Percentiles rank a stretch among this genome's conserved stretches.
phyloP scores from a whole-genome alignment of 805 yeast species.

The Wickerhamiella hasegawae region DNA sequence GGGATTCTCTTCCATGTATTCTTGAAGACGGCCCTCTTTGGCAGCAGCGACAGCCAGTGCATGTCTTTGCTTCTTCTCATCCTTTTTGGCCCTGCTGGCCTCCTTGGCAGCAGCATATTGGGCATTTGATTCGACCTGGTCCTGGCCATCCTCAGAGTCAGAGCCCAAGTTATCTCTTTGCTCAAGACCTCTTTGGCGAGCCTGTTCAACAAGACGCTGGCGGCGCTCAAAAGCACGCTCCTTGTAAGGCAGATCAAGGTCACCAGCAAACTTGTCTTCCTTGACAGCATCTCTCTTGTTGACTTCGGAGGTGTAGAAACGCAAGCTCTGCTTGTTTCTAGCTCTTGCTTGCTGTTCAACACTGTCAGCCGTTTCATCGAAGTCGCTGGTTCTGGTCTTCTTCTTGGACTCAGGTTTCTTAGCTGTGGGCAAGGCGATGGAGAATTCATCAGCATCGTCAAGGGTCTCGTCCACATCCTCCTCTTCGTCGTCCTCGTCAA shows the following conservation, averaged over 20 bases:
- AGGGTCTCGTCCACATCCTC: slow-evolving; percentile 15
- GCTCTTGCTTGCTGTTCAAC: slow-evolving; percentile 38
- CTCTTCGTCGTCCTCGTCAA: slow-evolving; percentile 18
- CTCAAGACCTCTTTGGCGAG: slow-evolving; percentile 64
- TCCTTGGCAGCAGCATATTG: slow-evolving; percentile 45
- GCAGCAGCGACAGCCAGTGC: slow-evolving; percentile 60
- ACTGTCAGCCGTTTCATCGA: slow-evolving; percentile 58
- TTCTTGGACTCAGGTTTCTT: slow-evolving; percentile 18
- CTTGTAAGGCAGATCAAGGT: slow-evolving; percentile 77
- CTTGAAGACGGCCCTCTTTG: slow-evolving; percentile 68
- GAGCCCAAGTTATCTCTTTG: slow-evolving; percentile 35
- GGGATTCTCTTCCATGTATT: slow-evolving; percentile 48
- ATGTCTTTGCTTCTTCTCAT: slow-evolving; percentile 47
- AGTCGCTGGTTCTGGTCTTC: slow-evolving; percentile 31
- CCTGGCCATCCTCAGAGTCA: slow-evolving; percentile 13
- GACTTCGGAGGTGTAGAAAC: slow-evolving; percentile 94
- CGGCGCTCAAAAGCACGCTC: slow-evolving; percentile 85
- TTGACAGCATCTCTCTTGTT: slow-evolving; percentile 41
- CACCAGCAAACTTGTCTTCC: slow-evolving; percentile 38
- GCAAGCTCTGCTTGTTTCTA: slow-evolving; percentile 69
- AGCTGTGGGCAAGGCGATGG: slow-evolving; percentile 8
- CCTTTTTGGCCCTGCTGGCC: slow-evolving; percentile 31
- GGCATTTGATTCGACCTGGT: slow-evolving; percentile 15
- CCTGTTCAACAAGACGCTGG: slow-evolving; percentile 74
- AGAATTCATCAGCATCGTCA: slow-evolving; percentile 12